Evolutionary conservation across 176 grass and related monocot species (phyloP), one percentile per base, ranked within the genome.

Genomic region (Oryza meridionalis): DNA sequence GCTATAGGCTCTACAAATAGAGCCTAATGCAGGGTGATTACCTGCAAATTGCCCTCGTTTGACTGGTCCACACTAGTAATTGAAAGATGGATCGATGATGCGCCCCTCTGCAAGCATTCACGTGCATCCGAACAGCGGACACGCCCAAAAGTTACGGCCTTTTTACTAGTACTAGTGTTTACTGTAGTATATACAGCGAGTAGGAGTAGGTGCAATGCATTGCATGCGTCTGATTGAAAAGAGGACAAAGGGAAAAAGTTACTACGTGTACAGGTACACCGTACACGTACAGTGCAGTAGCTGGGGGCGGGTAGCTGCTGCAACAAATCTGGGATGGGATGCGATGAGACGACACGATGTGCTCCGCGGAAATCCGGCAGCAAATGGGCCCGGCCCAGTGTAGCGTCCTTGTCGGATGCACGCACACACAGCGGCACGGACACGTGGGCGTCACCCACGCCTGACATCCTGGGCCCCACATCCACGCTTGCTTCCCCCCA

Each of bases 91-190:
- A 49, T 49, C 42, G 7, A 35, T 35, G 4, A 35, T 43, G 42
- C 42, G 42, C 42, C 49, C 5, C 49, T 5, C 50, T 55, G 51
- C 16, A 19, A 55, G 51, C 51, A 0, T 55, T 59, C 82, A 84
- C 82, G 82, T 84, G 73, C 65, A 55, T 21, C 6, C 17, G 17
- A 21, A 58, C 51, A 50, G 47, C 13, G 47, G 47, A 50, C 47
- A 16, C 47, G 4, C 17, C 53, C 53, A 58, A 58, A 58, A 58
- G 53, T 58, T 58, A 58, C 53, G 53, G 53, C 53, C 53, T 58
- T 58, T 58, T 58, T 15, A 21, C 16, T 37, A 14, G 2, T 21
- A 55, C 17, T 37, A 17, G 50, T 7, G 50, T 21, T 19, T 53
- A 53, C 16, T 53, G 50, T 53, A 53, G 50, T 16, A 40, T 2